Base-by-base conservation (phyloP, 805 yeast genomes). In the Kockiozyma suomiensis region DNA sequence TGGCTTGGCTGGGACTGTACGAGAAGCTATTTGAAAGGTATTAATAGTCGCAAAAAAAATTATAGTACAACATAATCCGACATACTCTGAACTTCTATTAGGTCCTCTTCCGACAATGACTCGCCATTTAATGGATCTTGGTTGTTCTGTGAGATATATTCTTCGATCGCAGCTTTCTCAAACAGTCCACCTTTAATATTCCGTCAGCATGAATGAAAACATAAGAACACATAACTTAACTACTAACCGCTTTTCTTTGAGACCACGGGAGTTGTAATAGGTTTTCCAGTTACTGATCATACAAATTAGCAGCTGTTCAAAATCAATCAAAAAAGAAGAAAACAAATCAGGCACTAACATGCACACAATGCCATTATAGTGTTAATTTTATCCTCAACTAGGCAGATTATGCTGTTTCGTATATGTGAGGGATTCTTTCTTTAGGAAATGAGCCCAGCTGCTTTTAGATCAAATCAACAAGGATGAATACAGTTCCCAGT, bases 71-170 rank as follows among this genome's bases (percentile, higher is more conserved):
- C 13, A n/a, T 4, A 5, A 45, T 30, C 12, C 23, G 17, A 15
- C 60, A 21, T 45, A 60, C 66, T 65, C 8, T 73, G 70, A 23
- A 82, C 66, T 2, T 71, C 74, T 6, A 90, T 75, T 10, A 91
- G 75, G 17, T 90, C 94, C 0, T 81, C 83, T 0, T 70, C 67
- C 0, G 77, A 64, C 61, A 91, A 74, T 1, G 85, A 82, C 52
- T 86, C 86, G 60, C 86, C 83, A 17, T 81, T 81, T 21, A 91
- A 76, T 1, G 98, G 98, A 71, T 92, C 98, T 47, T 77, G 82
- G 1, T 85, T 86, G 54, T 84, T 77, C 45, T 87, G 82, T 4
- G 80, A 68, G 8, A 92, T 77, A 69, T 88, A 90, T 26, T 82
- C 79, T 54, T 77, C 82, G 12, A 90, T 76, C 49, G 88, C 76